Evolutionary conservation across 2,329 filamentous ascomycete species (phyloP).

Genomic region (Colletotrichum tofieldiae): DNA sequence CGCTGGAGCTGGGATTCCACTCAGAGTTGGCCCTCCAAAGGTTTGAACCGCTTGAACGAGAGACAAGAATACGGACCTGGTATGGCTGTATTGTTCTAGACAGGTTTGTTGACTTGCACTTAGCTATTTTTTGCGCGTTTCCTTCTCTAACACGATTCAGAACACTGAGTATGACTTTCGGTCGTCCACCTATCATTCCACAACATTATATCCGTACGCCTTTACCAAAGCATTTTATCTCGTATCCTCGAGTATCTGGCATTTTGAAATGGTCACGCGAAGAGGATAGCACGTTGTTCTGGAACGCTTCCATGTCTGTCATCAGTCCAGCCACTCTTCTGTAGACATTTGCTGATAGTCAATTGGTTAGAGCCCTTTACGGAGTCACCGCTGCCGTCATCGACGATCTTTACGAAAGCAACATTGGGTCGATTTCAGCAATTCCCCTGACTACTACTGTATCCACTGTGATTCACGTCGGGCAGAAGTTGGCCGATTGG

Average conservation of each 20-base stretch:
- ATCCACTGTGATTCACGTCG: constrained; percentile 55
- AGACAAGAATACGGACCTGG: constrained; percentile 66
- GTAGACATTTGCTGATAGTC: constrained; percentile 4
- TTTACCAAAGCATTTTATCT: constrained; percentile 50
- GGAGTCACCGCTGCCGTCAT: constrained; percentile 55
- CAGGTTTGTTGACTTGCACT: constrained; percentile 49
- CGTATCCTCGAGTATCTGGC: not conserved
- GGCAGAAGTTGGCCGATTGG: constrained; percentile 58
- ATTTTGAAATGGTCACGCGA: constrained; percentile 29
- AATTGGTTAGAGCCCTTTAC: constrained; percentile 50
- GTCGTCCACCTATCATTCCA: constrained; percentile 62
- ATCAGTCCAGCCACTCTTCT: not conserved
- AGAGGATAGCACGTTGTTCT: constrained; percentile 48
- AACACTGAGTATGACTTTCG: constrained; percentile 67
- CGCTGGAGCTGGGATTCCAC: constrained; percentile 67
- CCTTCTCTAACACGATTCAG: constrained; percentile 44
- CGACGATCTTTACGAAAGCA: constrained; percentile 60
- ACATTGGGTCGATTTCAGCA: constrained; percentile 55
- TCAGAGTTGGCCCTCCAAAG: constrained; percentile 54
- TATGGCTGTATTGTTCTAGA: constrained; percentile 65
- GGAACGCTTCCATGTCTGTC: constrained; percentile 53
- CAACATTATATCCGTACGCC: constrained; percentile 58
- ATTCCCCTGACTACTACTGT: constrained; percentile 49
- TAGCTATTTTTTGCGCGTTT: not conserved
- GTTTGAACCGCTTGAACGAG: constrained; percentile 59